Conservation (phyloP, 164 flowering plant species). For the Hamamelis virginiana region DNA sequence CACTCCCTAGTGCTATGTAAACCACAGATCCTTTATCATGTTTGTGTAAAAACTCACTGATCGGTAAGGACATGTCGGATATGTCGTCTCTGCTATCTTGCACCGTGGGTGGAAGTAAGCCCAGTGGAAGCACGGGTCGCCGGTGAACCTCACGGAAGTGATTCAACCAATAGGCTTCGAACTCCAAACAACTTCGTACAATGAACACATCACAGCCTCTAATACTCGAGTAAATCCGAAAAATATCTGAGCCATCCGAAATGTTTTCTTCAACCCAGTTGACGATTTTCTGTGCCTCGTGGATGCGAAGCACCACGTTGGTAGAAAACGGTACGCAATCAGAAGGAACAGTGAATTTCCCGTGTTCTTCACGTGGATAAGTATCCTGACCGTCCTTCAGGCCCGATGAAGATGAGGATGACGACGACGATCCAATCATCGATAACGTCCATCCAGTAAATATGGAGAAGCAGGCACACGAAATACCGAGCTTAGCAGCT, state of each 20-base stretch:
- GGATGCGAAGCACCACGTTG: slow-evolving; percentile 1
- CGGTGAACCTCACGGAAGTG: slow-evolving; percentile 17
- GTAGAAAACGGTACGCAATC: slow-evolving; percentile 25
- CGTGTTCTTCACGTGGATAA: neutral
- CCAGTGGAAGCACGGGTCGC: slow-evolving; percentile 26
- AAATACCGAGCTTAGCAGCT: slow-evolving; percentile 20
- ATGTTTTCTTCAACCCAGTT: neutral
- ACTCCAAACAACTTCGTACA: slow-evolving; percentile 22
- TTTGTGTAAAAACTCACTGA: neutral
- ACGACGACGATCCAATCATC: slow-evolving; percentile 13
- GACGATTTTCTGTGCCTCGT: neutral
- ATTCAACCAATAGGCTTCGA: slow-evolving; percentile 20
- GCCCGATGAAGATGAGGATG: neutral
- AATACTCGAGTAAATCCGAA: slow-evolving; percentile 7
- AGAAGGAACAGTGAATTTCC: slow-evolving; percentile 8
- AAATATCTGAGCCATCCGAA: slow-evolving; percentile 8
- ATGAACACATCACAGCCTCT: slow-evolving; percentile 11
- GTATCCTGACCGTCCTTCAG: neutral
- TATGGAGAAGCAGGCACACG: slow-evolving; percentile 18
- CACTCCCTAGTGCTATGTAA: neutral
- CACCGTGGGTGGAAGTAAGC: slow-evolving; percentile 21
- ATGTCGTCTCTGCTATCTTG: neutral
- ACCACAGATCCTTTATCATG: neutral
- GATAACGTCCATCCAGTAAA: slow-evolving; percentile 13
- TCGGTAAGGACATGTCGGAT: neutral